phyloP scores from a whole-genome alignment of 257 asterid genomes.

The Ajuga chamaepitys region DNA sequence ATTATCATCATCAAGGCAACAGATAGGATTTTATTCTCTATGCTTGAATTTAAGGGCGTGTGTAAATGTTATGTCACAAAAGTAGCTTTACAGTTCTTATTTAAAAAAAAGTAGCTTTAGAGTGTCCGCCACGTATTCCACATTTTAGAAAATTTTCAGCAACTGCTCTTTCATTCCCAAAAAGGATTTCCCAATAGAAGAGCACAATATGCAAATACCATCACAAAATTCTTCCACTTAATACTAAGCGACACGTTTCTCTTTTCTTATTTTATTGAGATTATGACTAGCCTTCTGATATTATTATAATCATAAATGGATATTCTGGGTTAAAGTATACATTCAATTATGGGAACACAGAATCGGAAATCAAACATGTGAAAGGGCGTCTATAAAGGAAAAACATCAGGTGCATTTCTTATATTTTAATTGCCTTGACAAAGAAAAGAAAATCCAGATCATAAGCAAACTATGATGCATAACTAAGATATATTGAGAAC shows the following conservation, averaged over 20 bases:
- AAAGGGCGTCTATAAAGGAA: neutral
- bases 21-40: neutral
- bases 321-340: neutral
- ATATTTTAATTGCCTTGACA: neutral
- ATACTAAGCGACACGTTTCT: neutral
- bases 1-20: neutral
- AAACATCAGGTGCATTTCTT: neutral
- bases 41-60: neutral
- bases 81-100: too few species aligned
- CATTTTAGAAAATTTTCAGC: neutral
- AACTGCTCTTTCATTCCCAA: neutral
- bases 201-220: neutral
- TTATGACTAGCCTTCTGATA: neutral
- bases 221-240: neutral
- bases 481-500: neutral
- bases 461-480: neutral
- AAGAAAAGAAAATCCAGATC: neutral
- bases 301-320: neutral
- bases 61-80: neutral
- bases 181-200: neutral
- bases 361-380: neutral
- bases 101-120: too few species aligned
- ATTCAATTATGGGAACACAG: neutral
- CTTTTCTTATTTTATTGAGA: neutral
- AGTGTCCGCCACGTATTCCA: too few species aligned